Evolutionary conservation across 2,329 filamentous ascomycete genomes (phyloP), one percentile per base, ranked within the genome.

Genomic region (Colletotrichum chlorophyti): DNA sequence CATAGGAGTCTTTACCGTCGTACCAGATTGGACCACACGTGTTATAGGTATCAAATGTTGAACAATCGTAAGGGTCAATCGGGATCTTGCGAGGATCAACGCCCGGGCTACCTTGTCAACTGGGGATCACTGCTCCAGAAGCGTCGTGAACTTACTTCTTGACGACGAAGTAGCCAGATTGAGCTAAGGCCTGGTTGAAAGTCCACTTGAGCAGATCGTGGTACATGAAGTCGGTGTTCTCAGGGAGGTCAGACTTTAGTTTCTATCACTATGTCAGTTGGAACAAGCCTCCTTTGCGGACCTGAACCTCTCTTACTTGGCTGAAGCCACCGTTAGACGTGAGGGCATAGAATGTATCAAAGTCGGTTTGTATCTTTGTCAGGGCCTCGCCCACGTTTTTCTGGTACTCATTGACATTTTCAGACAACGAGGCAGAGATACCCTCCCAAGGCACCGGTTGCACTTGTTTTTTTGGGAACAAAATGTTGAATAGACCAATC

Each of bases 21-120:
- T 55, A 50, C 53, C 53, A 51, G 12, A 55, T 41, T 9, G 53
- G 53, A n/a, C 53, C 53, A 19, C 53, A 51, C 7, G 46, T 51
- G 7, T 27, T 32, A 15, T 17, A 15, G 4, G 15, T 23, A n/a
- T 42, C 46, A 7, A 55, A 14, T 2, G 21, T 51, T 4, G 27
- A 21, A 14, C 53, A 51, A n/a, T 55, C 53, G 2, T 51, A 55
- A 1, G 29, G 27, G 12, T 11, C 37, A 14, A 55, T 55, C 7
- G 52, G 53, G 12, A 55, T 51, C 35, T 23, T 24, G 10, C 27
- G 27, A 7, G 53, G 46, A 23, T 55, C 53, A 23, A 55, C 23
- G 6, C 46, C 46, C 5, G 53, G 37, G 15, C 53, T 55, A 23
- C 11, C 0, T 23, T 1, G 6, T 49, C 27, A 54, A 34, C 19